Evolutionary conservation across 164 flowering plant genomes (phyloP), one percentile per base, ranked within the genome.

Genomic region (Liriodendron chinense): DNA sequence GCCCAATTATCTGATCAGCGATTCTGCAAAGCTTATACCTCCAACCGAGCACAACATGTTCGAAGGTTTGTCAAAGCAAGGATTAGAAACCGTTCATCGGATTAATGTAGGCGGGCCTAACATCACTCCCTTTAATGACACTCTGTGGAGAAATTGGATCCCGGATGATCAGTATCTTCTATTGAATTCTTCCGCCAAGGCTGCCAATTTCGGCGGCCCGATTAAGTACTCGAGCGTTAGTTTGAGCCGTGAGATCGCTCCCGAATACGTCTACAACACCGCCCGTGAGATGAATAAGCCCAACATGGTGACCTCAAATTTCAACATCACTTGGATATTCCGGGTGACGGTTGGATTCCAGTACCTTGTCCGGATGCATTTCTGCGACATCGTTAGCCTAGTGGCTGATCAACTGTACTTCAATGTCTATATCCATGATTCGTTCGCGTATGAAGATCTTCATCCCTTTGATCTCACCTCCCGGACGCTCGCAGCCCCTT

Each of bases 71-170:
- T 65, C 87, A 2, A 80, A 79, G 0, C 77, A 83, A 12, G 78
- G 80, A 53, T 83, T 89, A 7, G 89, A 94, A 75, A 89, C 89
- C 50, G 69, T 91, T 72, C 82, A 83, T 70, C 85, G 98, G 84
- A 81, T 91, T 61, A 93, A 93, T 76, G 94, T 92, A 48, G 98
- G 98, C 10, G 98, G 98, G 24, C 24, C 74, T 5, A 83, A 77
- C 23, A 24, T 94, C 65, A 87, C 92, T 0, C 89, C 94, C 14
- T 87, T 83, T 34, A 90, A 90, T 78, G 98, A 94, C 74, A 92
- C 91, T 12, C 74, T 92, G 9, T 89, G 98, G 91, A 88, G 97
- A 78, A 86, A 81, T 77, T 94, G 98, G 98, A 72, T 87, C 18
- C 90, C 93, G 7, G 98, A 94, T 82, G 90, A 85, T 7, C 82